These are phyloP conservation scores for Chaetoceros muelleri DNA, from an alignment of 108 stramenopile species.

Conservation along the genomic window DNA sequence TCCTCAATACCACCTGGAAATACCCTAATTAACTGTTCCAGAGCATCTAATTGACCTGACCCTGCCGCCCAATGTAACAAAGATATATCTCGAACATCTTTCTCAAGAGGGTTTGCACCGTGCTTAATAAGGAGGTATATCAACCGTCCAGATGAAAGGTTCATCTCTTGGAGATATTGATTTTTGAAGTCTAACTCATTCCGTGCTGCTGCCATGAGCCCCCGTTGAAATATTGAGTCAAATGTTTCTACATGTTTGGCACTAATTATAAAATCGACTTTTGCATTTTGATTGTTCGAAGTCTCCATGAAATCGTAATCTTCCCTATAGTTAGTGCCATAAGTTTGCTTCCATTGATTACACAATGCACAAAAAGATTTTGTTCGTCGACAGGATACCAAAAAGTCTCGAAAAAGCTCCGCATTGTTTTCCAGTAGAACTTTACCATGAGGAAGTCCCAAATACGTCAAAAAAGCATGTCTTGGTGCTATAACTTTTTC, in stretches of 20 bases:
- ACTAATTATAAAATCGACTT: too few relatives aligned
- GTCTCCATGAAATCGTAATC: neutral
- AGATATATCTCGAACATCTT: constrained; percentile 52
- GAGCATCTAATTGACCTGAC: constrained; percentile 45
- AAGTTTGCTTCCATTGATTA: constrained; percentile 39
- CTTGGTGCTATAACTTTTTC: constrained; percentile 67
- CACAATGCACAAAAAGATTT: constrained; percentile 69
- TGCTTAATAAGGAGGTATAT: constrained; percentile 49
- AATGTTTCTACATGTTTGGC: constrained; percentile 61
- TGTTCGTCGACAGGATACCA: constrained; percentile 42
- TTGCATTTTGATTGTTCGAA: neutral
- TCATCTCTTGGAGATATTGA: constrained; percentile 32
- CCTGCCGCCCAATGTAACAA: constrained; percentile 77
- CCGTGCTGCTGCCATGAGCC: constrained; percentile 57
- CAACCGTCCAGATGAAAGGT: constrained; percentile 43
- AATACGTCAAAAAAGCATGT: constrained; percentile 62
- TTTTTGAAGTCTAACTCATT: constrained; percentile 31
- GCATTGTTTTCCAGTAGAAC: constrained; percentile 8
- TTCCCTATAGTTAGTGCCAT: constrained; percentile 9
- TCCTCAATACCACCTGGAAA: constrained; percentile 27
- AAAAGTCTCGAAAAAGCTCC: constrained; percentile 40
- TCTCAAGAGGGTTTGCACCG: constrained; percentile 66
- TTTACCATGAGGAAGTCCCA: constrained; percentile 29
- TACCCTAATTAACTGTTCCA: constrained; percentile 27
- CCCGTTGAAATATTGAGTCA: constrained; percentile 59